Evolutionary conservation across 192 early-diverging fungal genomes (phyloP).

Genomic region (Podila minutissima): DNA sequence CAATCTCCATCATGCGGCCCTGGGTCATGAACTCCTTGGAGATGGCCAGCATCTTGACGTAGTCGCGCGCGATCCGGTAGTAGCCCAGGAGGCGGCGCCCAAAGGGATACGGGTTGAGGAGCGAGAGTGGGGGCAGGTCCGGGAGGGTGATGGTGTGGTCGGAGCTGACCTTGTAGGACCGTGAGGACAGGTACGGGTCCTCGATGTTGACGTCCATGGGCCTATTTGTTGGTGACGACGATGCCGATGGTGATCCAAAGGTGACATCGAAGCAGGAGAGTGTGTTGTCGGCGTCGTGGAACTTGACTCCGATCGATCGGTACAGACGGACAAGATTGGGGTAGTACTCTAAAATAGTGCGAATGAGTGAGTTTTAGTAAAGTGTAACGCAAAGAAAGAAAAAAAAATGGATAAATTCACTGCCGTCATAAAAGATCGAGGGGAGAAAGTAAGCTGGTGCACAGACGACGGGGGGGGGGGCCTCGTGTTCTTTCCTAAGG

Average conservation of each 20-base stretch:
- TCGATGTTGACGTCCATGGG: conserved; percentile 23
- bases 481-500: background rate
- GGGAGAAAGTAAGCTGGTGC: background rate
- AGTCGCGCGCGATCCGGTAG: conserved; percentile 47
- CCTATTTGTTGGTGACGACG: background rate
- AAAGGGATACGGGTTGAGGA: conserved; percentile 48
- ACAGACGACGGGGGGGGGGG: background rate
- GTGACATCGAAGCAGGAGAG: conserved; percentile 48
- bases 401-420: background rate
- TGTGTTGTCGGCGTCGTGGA: conserved; percentile 50
- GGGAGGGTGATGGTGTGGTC: conserved; percentile 49
- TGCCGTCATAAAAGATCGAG: background rate
- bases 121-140: conserved; percentile 37
- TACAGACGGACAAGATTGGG: conserved; percentile 45
- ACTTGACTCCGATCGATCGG: conserved; percentile 42
- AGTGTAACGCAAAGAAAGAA: too few relatives aligned
- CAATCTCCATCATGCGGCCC: conserved; percentile 47
- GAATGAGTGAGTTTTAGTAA: too few relatives aligned
- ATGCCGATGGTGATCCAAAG: conserved; percentile 12
- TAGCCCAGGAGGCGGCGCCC: conserved; percentile 46
- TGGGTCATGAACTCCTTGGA: conserved; percentile 52
- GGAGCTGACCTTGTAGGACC: conserved; percentile 45
- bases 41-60: conserved; percentile 39
- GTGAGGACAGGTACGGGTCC: conserved; percentile 34
- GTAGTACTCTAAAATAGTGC: conserved; percentile 34